phyloP scores from a whole-genome alignment of 495 filamentous ascomycete species.

The Penicillium waksmanii region DNA sequence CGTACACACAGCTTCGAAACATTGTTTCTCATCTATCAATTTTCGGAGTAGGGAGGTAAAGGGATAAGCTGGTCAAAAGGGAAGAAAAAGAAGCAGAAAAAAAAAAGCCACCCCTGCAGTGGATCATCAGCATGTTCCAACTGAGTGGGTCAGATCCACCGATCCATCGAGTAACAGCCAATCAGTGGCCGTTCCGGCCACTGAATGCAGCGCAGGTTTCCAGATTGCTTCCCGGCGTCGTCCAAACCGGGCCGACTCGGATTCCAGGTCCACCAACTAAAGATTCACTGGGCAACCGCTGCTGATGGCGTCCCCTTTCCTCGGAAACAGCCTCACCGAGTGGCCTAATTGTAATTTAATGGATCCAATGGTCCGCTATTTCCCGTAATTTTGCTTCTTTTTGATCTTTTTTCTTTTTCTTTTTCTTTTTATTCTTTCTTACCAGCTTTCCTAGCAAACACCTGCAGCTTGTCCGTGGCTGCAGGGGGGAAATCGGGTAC shows the following conservation, averaged over 20 bases:
- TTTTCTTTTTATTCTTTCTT: slow-evolving; percentile 5
- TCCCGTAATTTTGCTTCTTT: slow-evolving; percentile 1
- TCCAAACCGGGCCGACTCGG: slow-evolving; percentile 39
- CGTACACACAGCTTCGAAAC: neutral
- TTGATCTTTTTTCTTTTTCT: neutral
- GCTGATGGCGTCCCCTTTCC: slow-evolving; percentile 24
- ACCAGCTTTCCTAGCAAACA: slow-evolving; percentile 1
- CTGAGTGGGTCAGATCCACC: slow-evolving; percentile 25
- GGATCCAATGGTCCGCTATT: slow-evolving; percentile 1
- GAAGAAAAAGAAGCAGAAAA: neutral
- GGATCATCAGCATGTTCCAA: slow-evolving; percentile 31
- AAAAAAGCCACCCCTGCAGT: slow-evolving; percentile 28
- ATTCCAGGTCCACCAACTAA: slow-evolving; percentile 34
- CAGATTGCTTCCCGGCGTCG: slow-evolving; percentile 32
- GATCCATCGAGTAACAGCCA: slow-evolving; percentile 13
- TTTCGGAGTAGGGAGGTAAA: slow-evolving; percentile 1
- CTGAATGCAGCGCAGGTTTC: slow-evolving; percentile 18
- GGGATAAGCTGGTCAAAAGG: neutral
- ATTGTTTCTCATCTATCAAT: slow-evolving; percentile 6
- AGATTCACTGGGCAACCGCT: slow-evolving; percentile 31
- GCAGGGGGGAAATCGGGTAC: slow-evolving; percentile 10
- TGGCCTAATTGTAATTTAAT: slow-evolving; percentile 18
- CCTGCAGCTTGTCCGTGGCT: neutral
- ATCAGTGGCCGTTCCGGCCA: slow-evolving; percentile 22
- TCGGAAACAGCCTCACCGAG: slow-evolving; percentile 36